Base-by-base conservation (phyloP, 1,139 yeast species). In the Fermentozyma sake region DNA sequence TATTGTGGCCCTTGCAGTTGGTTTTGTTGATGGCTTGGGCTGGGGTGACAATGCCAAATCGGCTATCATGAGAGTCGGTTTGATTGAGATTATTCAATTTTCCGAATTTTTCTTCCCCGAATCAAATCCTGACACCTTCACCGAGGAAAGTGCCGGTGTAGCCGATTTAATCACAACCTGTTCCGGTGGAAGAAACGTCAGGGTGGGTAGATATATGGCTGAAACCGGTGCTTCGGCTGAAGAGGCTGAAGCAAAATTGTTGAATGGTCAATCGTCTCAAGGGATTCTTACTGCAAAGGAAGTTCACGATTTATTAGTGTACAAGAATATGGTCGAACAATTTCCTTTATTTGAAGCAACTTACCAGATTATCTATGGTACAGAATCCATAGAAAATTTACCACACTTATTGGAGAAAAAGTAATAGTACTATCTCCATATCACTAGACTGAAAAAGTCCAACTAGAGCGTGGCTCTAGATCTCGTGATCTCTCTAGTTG, bases 11-110 rank as follows among this genome's bases (percentile, higher is more conserved):
- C 55, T 63, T 33, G 68, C 72, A 7, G 73, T 64, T 14, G 73
- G 73, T 5, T 64, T 67, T 30, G 72, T 67, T 20, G 72, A 64
- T 39, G 73, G 73, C 16, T 52, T 55, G 31, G 70, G 70, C 14
- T 67, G 73, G 73, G 73, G 73, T 39, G 73, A 67, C 45, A 67
- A 67, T 38, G 73, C 73, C 27, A 67, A 67, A 45, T 61, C 72
- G 10, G 73, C 72, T 24, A 58, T 67, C 31, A 67, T 67, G 73
- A 52, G 73, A 44, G 58, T 65, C 29, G 73, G 73, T 3, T 52
- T 67, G 30, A 45, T 58, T 33, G 73, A 67, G 43, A 64, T 57
- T 30, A 64, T 67, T 41, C 53, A 55, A 30, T 67, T 67, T 35
- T 61, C 71, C 12, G 50, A 53, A 32, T 52, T 48, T 17, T 64